Conservation (phyloP, 2,329 filamentous ascomycete species). For the Pyrenophora tritici-repentis region DNA sequence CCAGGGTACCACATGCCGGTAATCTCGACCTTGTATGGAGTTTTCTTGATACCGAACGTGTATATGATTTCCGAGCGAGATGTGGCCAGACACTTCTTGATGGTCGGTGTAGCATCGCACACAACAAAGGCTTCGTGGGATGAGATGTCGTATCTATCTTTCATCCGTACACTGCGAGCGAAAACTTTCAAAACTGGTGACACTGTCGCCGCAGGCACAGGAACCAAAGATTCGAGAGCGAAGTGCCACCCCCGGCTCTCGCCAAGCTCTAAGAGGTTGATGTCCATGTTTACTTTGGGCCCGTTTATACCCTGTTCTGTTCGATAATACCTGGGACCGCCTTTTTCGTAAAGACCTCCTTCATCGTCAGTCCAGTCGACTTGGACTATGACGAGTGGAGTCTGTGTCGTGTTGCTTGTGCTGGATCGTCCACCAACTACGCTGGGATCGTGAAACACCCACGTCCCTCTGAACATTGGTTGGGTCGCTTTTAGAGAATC, state of each 20-base stretch:
- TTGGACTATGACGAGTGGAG: conserved; percentile 28
- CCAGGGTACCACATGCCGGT: conserved; percentile 37
- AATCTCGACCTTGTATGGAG: conserved; percentile 35
- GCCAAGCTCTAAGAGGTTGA: conserved; percentile 42
- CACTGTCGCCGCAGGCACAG: conserved; percentile 18
- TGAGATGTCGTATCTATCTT: conserved; percentile 12
- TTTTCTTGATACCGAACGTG: conserved; percentile 36
- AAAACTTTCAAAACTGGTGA: conserved; percentile 33
- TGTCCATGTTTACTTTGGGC: conserved; percentile 34
- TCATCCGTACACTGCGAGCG: conserved; percentile 27
- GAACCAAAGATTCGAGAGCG: conserved; percentile 32
- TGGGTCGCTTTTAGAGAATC: conserved; percentile 20
- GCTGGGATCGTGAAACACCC: conserved; percentile 37
- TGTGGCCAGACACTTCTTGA: conserved; percentile 16
- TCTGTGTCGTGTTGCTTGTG: not conserved
- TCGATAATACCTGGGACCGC: conserved; percentile 26
- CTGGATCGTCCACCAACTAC: not conserved
- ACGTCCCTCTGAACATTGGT: conserved; percentile 35
- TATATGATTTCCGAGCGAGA: conserved; percentile 36
- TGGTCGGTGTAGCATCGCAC: conserved; percentile 24
- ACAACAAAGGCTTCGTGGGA: conserved; percentile 25
- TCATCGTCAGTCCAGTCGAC: conserved; percentile 41
- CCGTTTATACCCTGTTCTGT: conserved; percentile 18
- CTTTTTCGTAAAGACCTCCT: conserved; percentile 38
- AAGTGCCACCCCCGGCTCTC: conserved; percentile 40